These are phyloP conservation scores for Eucalyptus erythrocorys DNA, from an alignment of 345 rosid species.

Conservation along the genomic window DNA sequence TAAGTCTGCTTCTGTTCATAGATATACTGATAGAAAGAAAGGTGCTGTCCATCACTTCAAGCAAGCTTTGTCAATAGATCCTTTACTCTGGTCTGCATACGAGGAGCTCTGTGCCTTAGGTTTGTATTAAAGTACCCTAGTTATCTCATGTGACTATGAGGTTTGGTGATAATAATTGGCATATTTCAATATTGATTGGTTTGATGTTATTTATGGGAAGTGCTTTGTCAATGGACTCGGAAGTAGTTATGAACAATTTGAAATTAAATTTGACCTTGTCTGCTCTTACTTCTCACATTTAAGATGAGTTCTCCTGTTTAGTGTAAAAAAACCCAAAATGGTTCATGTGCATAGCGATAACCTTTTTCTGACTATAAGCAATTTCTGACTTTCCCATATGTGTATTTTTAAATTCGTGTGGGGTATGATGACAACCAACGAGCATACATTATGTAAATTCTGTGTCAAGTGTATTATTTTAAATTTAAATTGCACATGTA, in stretches of 20 bases:
- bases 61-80: constrained; percentile 81
- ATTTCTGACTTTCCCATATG: not conserved
- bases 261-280: not conserved
- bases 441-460: not conserved
- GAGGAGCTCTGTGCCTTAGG: constrained; percentile 93
- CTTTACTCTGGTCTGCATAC: constrained; percentile 91
- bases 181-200: not conserved
- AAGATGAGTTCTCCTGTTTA: not conserved
- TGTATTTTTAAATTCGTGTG: not conserved
- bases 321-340: not conserved
- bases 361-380: not conserved
- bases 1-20: not conserved
- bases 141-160: not conserved
- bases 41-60: constrained; percentile 72
- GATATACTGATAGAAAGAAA: constrained; percentile 93
- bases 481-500: not conserved
- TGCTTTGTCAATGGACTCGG: not conserved
- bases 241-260: not conserved
- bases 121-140: constrained; percentile 8
- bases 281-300: not conserved
- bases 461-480: not conserved
- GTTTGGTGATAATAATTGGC: not conserved
- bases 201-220: not conserved
- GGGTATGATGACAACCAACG: not conserved
- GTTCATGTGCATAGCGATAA: not conserved